Evolutionary conservation across 495 filamentous ascomycete species (phyloP), one percentile per base, ranked within the genome.

Genomic region (Corynascus novoguineensis): DNA sequence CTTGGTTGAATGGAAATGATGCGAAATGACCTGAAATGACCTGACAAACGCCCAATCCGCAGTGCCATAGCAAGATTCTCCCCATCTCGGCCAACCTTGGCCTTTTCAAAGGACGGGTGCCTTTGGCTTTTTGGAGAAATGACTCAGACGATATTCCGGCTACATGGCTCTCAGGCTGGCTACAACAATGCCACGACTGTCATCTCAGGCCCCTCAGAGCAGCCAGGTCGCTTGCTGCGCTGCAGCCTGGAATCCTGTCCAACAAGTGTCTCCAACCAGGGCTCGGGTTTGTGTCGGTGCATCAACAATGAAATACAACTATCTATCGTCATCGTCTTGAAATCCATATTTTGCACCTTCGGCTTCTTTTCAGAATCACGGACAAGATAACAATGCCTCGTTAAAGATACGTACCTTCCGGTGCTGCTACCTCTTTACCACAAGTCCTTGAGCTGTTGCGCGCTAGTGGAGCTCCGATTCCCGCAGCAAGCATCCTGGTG

Each of bases 401-500:
- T n/a, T n/a, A n/a, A n/a, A n/a, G n/a, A n/a, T n/a, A n/a, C n/a
- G n/a, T n/a, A n/a, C n/a, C n/a, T n/a, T n/a, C n/a, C n/a, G n/a
- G n/a, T n/a, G n/a, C n/a, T n/a, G n/a, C n/a, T n/a, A n/a, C n/a
- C n/a, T n/a, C n/a, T n/a, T n/a, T n/a, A 35, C 34, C 7, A 44
- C 17, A 11, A 22, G 6, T 24, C 5, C 24, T 48, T 15, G 15
- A 11, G n/a, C 37, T 8, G 6, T 42, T 32, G 21, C 45, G 25
- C 27, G 45, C 25, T n/a, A 48, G 45, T 32, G 28, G 45, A 32
- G 45, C 45, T 17, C n/a, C n/a, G n/a, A n/a, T n/a, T n/a, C 12
- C 45, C 27, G n/a, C 41, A 48, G 21, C 45, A 31, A 6, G 27
- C 27, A 29, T 31, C 45, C 34, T 19, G 45, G 53, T 64, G 64